Evolutionary conservation across 257 asterid genomes (phyloP).

Genomic region (Solanum peruvianum): DNA sequence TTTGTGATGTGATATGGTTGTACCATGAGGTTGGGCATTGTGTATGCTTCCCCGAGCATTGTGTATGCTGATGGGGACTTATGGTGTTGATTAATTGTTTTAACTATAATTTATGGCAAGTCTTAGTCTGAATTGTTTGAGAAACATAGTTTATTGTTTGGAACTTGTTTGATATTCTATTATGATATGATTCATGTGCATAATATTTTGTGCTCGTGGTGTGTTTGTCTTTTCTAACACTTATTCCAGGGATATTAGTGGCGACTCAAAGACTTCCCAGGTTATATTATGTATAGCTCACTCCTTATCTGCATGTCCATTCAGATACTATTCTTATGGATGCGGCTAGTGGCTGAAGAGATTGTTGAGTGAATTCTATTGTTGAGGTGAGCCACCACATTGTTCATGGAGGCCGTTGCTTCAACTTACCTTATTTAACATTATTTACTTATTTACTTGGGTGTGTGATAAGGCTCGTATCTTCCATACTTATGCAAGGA

Average conservation of each 20-base stretch:
- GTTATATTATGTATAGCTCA: neutral
- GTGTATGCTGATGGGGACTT: neutral
- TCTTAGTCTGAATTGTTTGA: neutral
- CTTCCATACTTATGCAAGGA: too few species aligned
- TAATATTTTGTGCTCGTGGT: neutral
- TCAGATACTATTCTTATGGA: neutral
- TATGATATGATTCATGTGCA: neutral
- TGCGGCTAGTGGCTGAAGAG: neutral
- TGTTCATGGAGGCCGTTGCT: neutral
- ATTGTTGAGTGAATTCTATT: neutral
- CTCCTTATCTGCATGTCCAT: neutral
- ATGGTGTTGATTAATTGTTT: neutral
- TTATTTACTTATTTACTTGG: neutral
- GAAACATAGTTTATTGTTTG: neutral
- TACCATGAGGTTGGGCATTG: neutral
- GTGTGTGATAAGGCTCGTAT: neutral
- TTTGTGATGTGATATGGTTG: neutral
- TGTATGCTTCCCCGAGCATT: neutral
- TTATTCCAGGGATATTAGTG: neutral
- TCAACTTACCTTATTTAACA: neutral
- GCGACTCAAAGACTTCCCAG: neutral
- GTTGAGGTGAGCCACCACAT: neutral
- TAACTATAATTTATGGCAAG: neutral
- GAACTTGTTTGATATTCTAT: neutral
- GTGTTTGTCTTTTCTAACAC: neutral